Evolutionary conservation across 2,329 filamentous ascomycete species (phyloP), one percentile per base, ranked within the genome.

Genomic region (Periconia sp.): DNA sequence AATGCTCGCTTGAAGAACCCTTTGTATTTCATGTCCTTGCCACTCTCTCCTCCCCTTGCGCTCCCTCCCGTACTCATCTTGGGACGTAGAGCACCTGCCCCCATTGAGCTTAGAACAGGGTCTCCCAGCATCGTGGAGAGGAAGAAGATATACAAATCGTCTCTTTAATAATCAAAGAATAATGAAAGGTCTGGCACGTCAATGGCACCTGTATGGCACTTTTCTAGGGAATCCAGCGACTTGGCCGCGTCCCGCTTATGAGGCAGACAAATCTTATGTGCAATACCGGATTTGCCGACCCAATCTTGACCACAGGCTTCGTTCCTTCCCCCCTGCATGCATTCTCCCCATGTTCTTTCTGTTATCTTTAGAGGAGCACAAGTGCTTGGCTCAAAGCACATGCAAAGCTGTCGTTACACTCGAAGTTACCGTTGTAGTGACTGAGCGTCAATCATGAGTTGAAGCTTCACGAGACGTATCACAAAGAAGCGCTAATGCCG

Each of bases 41-140:
- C 27, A 7, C 23, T 15, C 23, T 46, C 31, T 30, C 13, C 31
- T 23, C 18, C 27, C 15, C n/a, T n/a, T 31, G 7, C 6, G 19
- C 13, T 17, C 27, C n/a, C 11, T 11, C 17, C 14, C 7, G 7
- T 13, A 11, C 11, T 14, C 11, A 14, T 37, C 33, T 37, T 37
- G 33, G 33, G 33, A 37, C 10, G 33, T n/a, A 37, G 33, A 37
- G 33, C 33, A 14, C 33, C 33, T n/a, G 33, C 11, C 13, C 15
- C 33, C 33, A 37, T 37, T 5, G 15, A 14, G 61, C 64, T 68
- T 47, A 70, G 66, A 14, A 69, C 63, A 46, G 65, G 66, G 55
- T 72, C 63, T 15, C 67, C 70, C 49, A 72, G 69, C 67, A 70
- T 37, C 10, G 11, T 37, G 11, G 13, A n/a, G 13, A 37, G 33